These are phyloP conservation scores for Glutinoglossum americanum DNA, from an alignment of 495 filamentous ascomycete genomes.

Conservation along the genomic window DNA sequence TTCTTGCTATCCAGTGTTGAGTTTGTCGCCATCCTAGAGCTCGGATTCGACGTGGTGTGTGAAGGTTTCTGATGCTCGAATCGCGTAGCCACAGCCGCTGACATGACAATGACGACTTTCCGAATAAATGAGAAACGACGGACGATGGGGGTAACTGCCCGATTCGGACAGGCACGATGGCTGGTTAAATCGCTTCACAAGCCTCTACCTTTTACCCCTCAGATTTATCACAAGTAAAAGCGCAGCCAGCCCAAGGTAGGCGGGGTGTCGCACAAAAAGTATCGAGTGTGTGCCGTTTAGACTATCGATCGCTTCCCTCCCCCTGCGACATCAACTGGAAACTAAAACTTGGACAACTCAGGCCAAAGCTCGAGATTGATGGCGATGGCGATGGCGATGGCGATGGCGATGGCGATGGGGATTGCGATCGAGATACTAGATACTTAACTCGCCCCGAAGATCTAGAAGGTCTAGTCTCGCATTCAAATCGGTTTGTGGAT, in stretches of 20 bases:
- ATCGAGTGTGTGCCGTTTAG: neutral
- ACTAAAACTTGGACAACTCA: neutral
- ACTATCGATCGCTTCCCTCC: neutral
- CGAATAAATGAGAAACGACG: neutral
- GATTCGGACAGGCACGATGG: neutral
- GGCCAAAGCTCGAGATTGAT: neutral
- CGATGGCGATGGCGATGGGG: neutral
- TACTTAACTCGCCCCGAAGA: neutral
- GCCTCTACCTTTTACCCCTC: neutral
- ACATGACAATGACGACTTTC: constrained; percentile 3
- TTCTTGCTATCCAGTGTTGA: constrained; percentile 30
- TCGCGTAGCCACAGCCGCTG: constrained; percentile 2
- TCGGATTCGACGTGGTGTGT: constrained; percentile 1
- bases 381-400: neutral
- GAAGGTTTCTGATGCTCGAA: neutral
- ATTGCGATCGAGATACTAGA: neutral
- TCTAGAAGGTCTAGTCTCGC: neutral
- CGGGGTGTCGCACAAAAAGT: neutral
- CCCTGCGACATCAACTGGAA: neutral
- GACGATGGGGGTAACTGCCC: neutral
- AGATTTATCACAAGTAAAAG: neutral
- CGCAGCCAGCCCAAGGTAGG: neutral
- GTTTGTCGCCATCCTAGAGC: constrained; percentile 11
- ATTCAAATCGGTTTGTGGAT: neutral
- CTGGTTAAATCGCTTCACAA: neutral